Evolutionary conservation across 2,329 filamentous ascomycete genomes (phyloP).

Genomic region (Xylariaceae sp.): DNA sequence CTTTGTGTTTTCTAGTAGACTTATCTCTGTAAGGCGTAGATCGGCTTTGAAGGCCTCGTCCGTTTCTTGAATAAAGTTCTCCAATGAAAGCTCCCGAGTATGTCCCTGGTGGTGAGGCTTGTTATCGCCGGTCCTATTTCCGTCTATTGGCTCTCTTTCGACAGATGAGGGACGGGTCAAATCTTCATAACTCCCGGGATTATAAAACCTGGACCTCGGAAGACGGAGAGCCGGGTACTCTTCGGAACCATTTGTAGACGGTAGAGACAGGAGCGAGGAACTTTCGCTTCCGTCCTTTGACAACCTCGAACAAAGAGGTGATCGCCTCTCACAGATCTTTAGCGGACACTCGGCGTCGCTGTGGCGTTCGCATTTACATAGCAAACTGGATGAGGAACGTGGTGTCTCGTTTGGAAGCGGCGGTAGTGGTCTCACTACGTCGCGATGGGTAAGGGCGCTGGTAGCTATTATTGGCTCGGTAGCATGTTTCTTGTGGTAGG

Average conservation of each 20-base stretch:
- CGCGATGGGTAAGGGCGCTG: conserved; percentile 37
- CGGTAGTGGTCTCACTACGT: conserved; percentile 36
- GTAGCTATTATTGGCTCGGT: conserved; percentile 37
- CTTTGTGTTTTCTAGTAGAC: conserved; percentile 19
- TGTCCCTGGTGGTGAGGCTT: conserved; percentile 10
- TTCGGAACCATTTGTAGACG: conserved; percentile 24
- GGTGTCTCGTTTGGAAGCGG: conserved; percentile 36
- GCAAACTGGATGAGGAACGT: conserved; percentile 43
- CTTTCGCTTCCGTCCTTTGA: conserved; percentile 25
- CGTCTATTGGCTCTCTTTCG: conserved; percentile 26
- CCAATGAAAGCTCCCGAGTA: conserved; percentile 30
- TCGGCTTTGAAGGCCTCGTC: conserved; percentile 48
- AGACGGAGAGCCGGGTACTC: conserved; percentile 24
- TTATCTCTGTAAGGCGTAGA: conserved; percentile 29
- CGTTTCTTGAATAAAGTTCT: conserved; percentile 45
- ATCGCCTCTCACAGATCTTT: conserved; percentile 29
- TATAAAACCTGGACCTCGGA: conserved; percentile 15
- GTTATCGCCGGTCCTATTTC: conserved; percentile 13
- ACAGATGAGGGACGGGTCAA: conserved; percentile 20
- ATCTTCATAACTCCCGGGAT: conserved; percentile 7
- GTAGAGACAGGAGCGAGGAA: conserved; percentile 23
- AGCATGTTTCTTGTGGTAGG: conserved; percentile 29
- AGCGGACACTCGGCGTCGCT: conserved; percentile 24
- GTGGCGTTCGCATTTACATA: conserved; percentile 41
- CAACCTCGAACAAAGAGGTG: conserved; percentile 34